Base-by-base conservation (phyloP, 1,284 basidiomycete species). In the Cryptococcus deneoformans region DNA sequence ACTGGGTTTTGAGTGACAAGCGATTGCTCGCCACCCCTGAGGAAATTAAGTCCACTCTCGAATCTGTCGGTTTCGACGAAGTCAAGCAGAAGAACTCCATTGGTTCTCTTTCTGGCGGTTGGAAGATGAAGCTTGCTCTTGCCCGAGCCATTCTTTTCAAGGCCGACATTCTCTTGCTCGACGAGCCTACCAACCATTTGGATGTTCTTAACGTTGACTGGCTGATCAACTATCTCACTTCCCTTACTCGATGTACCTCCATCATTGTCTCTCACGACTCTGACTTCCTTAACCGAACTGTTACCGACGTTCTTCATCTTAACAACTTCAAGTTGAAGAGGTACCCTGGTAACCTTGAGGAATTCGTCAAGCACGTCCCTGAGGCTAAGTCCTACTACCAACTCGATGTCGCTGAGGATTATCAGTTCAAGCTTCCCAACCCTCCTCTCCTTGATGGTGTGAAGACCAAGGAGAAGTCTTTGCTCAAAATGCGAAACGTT, bases 91-190 rank as follows among this genome's bases (percentile, higher is more conserved):
- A 80, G 68, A 83, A 90, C 67, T 81, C 91, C 46, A 96, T 96
- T 67, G 91, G 92, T 66, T 87, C 87, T 62, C 83, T 99, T 55
- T 99, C 95, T 50, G 96, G 96, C 85, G 96, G 96, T 83, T 99
- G 96, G 96, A 97, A 99, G 85, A 99, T 99, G 96, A 98, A 98
- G 86, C 88, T 99, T 66, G 96, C 95, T 37, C 87, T 99, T 61
- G 96, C 96, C 58, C 87, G 96, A 70, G 96, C 96, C 59, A 96
- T 99, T 83, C 86, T 99, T 59, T 99, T 98, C 90, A 93, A 92
- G 83, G 93, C 93, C 68, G 94, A 97, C 75, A 96, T 97, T 72
- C 87, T 97, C 61, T 82, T 96, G 52, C 90, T 96, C 70, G 93
- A 97, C 80, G 94, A 97, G 82, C 94, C 94, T 49, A 97, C 93